Percentiles rank a stretch among this genome's conserved stretches.
These are phyloP conservation scores for Vigna unguiculata DNA, from an alignment of 306 rosid genomes.

Conservation along the genomic window DNA sequence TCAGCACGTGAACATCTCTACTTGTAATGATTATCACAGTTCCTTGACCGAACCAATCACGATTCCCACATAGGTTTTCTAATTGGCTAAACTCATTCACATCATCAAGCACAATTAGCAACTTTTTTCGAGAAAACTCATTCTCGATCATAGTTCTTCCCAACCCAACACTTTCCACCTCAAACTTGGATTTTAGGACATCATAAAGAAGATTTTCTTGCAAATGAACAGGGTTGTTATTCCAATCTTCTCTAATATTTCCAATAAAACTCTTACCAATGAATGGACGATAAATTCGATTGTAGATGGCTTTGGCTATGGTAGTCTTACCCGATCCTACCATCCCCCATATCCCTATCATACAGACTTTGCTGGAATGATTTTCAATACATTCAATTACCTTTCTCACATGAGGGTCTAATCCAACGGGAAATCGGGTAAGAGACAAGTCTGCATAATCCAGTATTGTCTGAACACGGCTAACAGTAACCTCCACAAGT, in stretches of 20 bases:
- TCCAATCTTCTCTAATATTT: neutral
- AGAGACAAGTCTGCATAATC: neutral
- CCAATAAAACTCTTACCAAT: neutral
- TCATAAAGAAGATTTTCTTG: no score
- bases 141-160: neutral
- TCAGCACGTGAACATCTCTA: no score
- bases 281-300: neutral
- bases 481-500: neutral
- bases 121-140: neutral
- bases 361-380: neutral
- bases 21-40: neutral
- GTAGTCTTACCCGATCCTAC: conserved; percentile 28
- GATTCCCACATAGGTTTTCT: neutral
- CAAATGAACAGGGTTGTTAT: no score
- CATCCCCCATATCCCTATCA: conserved; percentile 41
- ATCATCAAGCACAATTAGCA: neutral
- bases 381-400: neutral
- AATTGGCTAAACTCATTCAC: neutral
- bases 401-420: neutral
- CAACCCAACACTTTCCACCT: no score
- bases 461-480: neutral
- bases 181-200: no score
- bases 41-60: neutral
- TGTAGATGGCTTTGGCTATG: conserved; percentile 9
- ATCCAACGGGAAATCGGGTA: conserved; percentile 22